These are phyloP conservation scores for Malassezia yamatoensis DNA, from an alignment of 1,284 basidiomycete species.

Conservation along the genomic window DNA sequence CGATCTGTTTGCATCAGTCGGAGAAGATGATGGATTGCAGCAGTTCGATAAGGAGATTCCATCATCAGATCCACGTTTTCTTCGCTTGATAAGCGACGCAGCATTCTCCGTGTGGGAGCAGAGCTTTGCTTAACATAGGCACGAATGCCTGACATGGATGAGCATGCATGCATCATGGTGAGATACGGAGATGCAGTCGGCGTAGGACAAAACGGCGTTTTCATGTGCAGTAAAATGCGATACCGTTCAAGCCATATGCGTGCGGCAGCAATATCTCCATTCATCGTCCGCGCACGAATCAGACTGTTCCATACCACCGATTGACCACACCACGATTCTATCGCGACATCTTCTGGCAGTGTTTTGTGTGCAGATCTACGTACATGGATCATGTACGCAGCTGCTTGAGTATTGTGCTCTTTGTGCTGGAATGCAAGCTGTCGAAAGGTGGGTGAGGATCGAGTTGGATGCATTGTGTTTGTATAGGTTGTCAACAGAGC, in stretches of 20 bases:
- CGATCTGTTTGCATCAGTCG: conserved; percentile 1
- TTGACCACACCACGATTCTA: neutral
- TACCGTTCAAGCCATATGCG: conserved; percentile 15
- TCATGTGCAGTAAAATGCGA: conserved; percentile 1
- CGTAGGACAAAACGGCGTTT: neutral
- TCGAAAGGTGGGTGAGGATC: neutral
- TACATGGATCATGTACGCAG: neutral
- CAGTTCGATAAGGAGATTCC: neutral
- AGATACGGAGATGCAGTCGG: conserved; percentile 14
- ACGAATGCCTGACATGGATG: neutral
- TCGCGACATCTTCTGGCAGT: conserved; percentile 3
- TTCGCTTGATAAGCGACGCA: neutral
- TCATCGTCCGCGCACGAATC: conserved; percentile 1
- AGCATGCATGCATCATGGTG: conserved; percentile 11
- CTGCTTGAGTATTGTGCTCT: neutral
- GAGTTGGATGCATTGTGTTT: neutral
- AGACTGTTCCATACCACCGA: conserved; percentile 13
- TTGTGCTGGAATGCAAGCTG: neutral
- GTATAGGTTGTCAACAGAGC: neutral
- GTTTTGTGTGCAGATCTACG: neutral
- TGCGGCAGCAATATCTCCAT: conserved; percentile 4
- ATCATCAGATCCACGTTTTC: neutral
- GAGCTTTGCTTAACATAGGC: neutral
- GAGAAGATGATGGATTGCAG: conserved; percentile 7
- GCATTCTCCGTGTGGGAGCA: neutral